Base-by-base conservation (phyloP, 192 early-diverging fungal species). In the Geranomyces variabilis region DNA sequence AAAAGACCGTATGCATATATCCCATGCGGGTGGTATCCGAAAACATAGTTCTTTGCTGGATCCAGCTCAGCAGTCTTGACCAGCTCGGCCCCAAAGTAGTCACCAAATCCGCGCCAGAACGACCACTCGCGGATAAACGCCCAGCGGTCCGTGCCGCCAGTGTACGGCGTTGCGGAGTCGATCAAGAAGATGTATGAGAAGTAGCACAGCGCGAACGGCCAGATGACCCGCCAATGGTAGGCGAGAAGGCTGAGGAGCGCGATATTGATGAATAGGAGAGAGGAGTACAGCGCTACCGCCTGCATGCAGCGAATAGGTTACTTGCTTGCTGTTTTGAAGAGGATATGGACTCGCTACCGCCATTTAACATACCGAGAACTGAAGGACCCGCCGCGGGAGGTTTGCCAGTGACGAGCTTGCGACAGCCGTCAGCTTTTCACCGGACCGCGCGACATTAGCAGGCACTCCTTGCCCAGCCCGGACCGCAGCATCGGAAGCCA, bases 1-100 rank as follows among this genome's bases (percentile, higher is more conserved):
- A 72, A 48, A 0, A 72, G 62, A 15, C 70, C 70, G 62, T 72
- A 72, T 47, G 61, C 65, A 46, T 64, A 72, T 9, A 72, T 75
- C 48, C 82, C 83, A 69, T 96, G 93, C 17, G 94, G 95, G 74
- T 98, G 95, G 71, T 91, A 91, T 48, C 87, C 94, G 81, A 98
- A 93, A 0, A 98, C 83, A 70, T 98, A 96, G 65, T 91, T 91
- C 53, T 87, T 87, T 22, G 66, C 74, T 1, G 95, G 88, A 74
- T 96, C 93, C 58, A 98, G 74, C 63, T 94, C 91, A 33, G 70
- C 87, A 66, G 94, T 93, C 84, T 94, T 93, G 62, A 91, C 78
- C 44, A 96, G 79, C 10, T 82, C 80, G 30, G 90, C 85, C 9
- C 91, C 90, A 67, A 94, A 96, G 69, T 93, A 94, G 34, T 88